Conservation (phyloP, 2,329 filamentous ascomycete species). For the Pseudopyricularia javanii region DNA sequence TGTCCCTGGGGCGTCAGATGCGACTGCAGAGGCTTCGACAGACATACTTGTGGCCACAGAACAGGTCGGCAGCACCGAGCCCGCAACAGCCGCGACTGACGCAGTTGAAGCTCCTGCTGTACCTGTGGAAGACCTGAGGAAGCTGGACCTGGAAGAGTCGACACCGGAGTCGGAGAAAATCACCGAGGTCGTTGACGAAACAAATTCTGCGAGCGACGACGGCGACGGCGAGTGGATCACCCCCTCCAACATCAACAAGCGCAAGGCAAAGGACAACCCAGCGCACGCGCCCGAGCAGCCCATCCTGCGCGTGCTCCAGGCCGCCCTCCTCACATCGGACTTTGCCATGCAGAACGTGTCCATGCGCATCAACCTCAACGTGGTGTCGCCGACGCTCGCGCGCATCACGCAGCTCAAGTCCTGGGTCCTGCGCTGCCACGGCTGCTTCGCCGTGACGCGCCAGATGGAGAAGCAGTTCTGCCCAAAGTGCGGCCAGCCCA, state of each 20-base stretch:
- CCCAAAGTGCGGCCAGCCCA: slow-evolving; percentile 76
- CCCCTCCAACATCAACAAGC: slow-evolving; percentile 77
- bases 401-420: slow-evolving; percentile 78
- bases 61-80: slow-evolving; percentile 2
- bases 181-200: slow-evolving; percentile 24
- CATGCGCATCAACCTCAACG: slow-evolving; percentile 73
- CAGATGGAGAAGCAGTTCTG: slow-evolving; percentile 89
- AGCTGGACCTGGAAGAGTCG: slow-evolving; percentile 5
- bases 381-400: slow-evolving; percentile 60
- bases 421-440: slow-evolving; percentile 86
- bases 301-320: slow-evolving; percentile 59
- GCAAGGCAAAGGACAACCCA: slow-evolving; percentile 55
- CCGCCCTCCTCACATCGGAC: slow-evolving; percentile 87
- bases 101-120: slow-evolving; percentile 5
- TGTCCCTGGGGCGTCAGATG: background rate
- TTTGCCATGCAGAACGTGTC: slow-evolving; percentile 98
- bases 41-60: background rate
- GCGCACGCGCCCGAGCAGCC: slow-evolving; percentile 32
- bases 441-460: slow-evolving; percentile 75
- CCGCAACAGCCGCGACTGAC: background rate
- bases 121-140: slow-evolving; percentile 10
- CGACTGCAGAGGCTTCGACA: background rate
- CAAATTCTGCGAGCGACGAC: slow-evolving; percentile 22
- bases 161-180: background rate
- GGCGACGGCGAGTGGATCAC: slow-evolving; percentile 84